phyloP scores from a whole-genome alignment of 2,329 filamentous ascomycete genomes.

The Botrytis porri region DNA sequence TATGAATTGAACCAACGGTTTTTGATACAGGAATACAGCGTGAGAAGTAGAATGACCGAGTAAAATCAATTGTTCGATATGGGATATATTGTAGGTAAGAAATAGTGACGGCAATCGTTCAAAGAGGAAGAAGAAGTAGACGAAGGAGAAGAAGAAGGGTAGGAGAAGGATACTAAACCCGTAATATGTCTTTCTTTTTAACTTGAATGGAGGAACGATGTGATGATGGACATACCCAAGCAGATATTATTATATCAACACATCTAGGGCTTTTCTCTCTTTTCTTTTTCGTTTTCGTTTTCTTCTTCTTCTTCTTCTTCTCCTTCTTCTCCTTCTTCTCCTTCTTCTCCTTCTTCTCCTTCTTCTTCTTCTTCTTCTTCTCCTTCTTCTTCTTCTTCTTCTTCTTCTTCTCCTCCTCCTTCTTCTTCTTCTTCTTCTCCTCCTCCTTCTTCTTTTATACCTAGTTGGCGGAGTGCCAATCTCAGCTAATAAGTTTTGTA shows the following conservation, averaged over 20 bases:
- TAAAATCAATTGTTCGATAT: background rate
- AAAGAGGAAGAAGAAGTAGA: background rate
- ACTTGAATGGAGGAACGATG: background rate
- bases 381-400: background rate
- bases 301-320: background rate
- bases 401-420: background rate
- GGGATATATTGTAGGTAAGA: background rate
- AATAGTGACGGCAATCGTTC: background rate
- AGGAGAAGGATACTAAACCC: background rate
- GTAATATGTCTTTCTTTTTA: background rate
- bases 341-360: background rate
- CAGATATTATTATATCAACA: background rate
- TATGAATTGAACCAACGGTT: background rate
- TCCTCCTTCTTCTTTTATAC: background rate
- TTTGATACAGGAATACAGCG: background rate
- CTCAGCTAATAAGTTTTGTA: background rate
- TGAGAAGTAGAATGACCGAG: background rate
- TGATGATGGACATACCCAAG: background rate
- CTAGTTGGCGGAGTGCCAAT: background rate
- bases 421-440: no score
- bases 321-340: background rate
- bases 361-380: background rate
- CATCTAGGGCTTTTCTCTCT: background rate
- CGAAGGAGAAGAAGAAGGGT: background rate
- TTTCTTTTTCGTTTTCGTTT: background rate